Evolutionary conservation across 148 eudicot genomes (phyloP).

Genomic region (Hydrangea macrophylla): DNA sequence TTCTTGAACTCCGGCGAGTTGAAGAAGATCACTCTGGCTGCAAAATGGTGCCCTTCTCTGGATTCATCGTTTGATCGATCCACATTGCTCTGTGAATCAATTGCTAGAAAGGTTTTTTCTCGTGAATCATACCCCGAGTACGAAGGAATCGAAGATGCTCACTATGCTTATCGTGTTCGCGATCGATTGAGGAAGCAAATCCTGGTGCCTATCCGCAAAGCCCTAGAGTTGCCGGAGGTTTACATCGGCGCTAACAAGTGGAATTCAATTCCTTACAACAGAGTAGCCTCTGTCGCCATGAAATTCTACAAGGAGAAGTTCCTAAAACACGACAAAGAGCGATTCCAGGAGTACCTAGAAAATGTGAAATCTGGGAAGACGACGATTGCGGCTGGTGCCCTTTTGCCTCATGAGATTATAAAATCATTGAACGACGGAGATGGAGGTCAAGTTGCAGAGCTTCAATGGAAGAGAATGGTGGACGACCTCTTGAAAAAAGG

Average conservation of each 20-base stretch:
- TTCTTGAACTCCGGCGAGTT: slow-evolving; percentile 16
- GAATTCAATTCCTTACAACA: slow-evolving; percentile 21
- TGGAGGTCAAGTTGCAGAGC: slow-evolving; percentile 19
- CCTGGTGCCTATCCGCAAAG: slow-evolving; percentile 21
- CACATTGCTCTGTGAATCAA: slow-evolving; percentile 23
- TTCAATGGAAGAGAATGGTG: slow-evolving; percentile 33
- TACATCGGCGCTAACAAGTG: slow-evolving; percentile 23
- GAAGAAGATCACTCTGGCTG: slow-evolving; percentile 24
- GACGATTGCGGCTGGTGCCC: slow-evolving; percentile 21
- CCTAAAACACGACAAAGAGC: slow-evolving; percentile 21
- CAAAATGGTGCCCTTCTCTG: slow-evolving; percentile 34
- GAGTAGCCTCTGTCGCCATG: slow-evolving; percentile 32
- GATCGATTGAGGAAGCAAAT: slow-evolving; percentile 27
- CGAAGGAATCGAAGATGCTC: slow-evolving; percentile 21
- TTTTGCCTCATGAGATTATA: slow-evolving; percentile 27
- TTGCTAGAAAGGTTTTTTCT: slow-evolving; percentile 25
- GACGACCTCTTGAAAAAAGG: slow-evolving; percentile 18
- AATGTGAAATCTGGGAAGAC: slow-evolving; percentile 13
- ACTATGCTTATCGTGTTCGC: slow-evolving; percentile 26
- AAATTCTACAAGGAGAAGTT: slow-evolving; percentile 20
- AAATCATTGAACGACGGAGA: slow-evolving; percentile 4
- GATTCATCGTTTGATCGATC: slow-evolving; percentile 24
- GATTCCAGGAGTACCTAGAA: slow-evolving; percentile 16
- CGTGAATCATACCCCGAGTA: slow-evolving; percentile 17
- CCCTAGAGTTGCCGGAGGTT: slow-evolving; percentile 28